phyloP scores from a whole-genome alignment of 2,329 filamentous ascomycete genomes.

The Aureobasidium namibiae region DNA sequence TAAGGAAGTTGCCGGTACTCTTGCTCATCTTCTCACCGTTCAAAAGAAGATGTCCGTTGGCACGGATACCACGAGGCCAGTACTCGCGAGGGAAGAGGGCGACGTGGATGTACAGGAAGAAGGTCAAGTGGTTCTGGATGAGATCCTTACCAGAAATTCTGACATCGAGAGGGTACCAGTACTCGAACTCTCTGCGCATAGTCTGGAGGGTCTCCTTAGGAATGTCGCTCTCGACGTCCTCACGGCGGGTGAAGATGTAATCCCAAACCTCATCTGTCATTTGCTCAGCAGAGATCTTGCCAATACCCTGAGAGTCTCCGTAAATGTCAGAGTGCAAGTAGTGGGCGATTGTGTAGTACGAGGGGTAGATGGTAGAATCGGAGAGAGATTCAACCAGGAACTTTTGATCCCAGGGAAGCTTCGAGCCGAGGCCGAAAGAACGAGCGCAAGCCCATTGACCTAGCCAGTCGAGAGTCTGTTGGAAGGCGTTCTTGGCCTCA shows the following conservation, averaged over 20 bases:
- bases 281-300: conserved; percentile 68
- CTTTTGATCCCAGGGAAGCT: conserved; percentile 84
- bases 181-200: conserved; percentile 88
- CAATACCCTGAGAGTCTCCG: conserved; percentile 60
- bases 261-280: conserved; percentile 97
- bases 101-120: conserved; percentile 89
- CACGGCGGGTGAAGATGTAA: conserved; percentile 76
- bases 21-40: conserved; percentile 99
- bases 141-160: conserved; percentile 86
- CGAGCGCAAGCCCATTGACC: conserved; percentile 92
- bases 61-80: conserved; percentile 79
- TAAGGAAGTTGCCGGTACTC: conserved; percentile 95
- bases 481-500: conserved; percentile 53
- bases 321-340: conserved; percentile 71
- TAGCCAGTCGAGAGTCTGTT: conserved; percentile 83
- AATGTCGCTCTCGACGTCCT: conserved; percentile 64
- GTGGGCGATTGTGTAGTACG: conserved; percentile 54
- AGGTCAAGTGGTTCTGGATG: conserved; percentile 90
- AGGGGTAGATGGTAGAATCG: conserved; percentile 90
- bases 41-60: conserved; percentile 86
- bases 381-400: conserved; percentile 89
- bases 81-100: conserved; percentile 82
- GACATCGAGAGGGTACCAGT: conserved; percentile 92
- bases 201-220: conserved; percentile 63
- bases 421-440: conserved; percentile 85